A percentile compares a stretch with the other conserved stretches of the same genome.
These are phyloP conservation scores for Paramecium primaurelia DNA, from an alignment of 73 alveolate genomes.

Conservation along the genomic window DNA sequence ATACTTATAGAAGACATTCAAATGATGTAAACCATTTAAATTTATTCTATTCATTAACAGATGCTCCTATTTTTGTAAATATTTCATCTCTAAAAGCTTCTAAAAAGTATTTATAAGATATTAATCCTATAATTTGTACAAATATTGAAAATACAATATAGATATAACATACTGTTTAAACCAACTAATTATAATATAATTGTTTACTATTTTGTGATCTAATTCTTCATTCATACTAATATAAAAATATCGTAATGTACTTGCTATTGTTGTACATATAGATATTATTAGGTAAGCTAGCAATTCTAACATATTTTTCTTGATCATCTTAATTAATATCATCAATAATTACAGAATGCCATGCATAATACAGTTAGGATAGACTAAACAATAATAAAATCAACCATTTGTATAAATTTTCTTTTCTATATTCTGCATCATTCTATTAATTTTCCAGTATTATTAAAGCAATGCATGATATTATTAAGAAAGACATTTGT, in stretches of 20 bases:
- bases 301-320: slow-evolving; percentile 13
- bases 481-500: not conserved
- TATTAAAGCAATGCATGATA: not conserved
- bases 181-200: not conserved
- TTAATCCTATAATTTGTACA: not conserved
- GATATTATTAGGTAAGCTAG: not conserved
- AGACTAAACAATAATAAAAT: not conserved
- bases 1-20: not conserved
- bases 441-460: not conserved
- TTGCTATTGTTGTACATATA: not conserved
- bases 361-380: not conserved
- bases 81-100: not conserved
- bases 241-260: not conserved
- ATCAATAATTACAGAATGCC: slow-evolving; percentile 19
- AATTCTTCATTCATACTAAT: not conserved
- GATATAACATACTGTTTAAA: not conserved
- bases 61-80: not conserved
- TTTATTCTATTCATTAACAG: not conserved
- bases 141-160: not conserved
- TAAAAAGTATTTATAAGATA: not conserved
- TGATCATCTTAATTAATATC: not conserved
- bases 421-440: not conserved
- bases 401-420: slow-evolving; percentile 25
- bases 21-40: not conserved
- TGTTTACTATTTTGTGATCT: not conserved